Percentiles rank a stretch among this genome's conserved stretches.
Evolutionary conservation across 2,329 filamentous ascomycete species (phyloP).

Genomic region (Lecanosticta acicola): DNA sequence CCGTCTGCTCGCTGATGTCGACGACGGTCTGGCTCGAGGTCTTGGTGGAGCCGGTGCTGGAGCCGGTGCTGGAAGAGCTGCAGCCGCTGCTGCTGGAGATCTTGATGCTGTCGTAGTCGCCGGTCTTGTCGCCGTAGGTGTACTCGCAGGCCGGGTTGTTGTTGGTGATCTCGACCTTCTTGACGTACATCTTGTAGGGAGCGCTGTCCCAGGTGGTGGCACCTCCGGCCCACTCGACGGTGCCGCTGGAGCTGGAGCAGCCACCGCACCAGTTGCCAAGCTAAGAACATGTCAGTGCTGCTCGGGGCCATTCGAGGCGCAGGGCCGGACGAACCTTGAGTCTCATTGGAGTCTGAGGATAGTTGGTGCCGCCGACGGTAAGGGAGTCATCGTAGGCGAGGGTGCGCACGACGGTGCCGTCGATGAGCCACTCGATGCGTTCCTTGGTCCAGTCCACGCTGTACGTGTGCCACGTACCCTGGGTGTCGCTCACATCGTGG

Average conservation of each 20-base stretch:
- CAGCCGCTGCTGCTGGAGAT: constrained; percentile 32
- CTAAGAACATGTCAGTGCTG: constrained; percentile 1
- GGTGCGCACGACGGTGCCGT: constrained; percentile 62
- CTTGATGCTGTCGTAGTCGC: constrained; percentile 46
- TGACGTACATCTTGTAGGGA: constrained; percentile 50
- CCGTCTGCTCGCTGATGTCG: constrained; percentile 17
- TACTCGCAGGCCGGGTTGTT: constrained; percentile 49
- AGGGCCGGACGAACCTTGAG: constrained; percentile 52
- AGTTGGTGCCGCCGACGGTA: constrained; percentile 59
- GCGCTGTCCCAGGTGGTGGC: constrained; percentile 42
- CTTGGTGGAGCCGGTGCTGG: constrained; percentile 7
- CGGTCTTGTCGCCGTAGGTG: constrained; percentile 46
- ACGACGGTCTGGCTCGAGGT: constrained; percentile 25
- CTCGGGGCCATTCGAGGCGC: constrained; percentile 63
- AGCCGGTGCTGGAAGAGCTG: constrained; percentile 26
- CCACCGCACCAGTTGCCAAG: constrained; percentile 38
- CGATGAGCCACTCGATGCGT: constrained; percentile 62
- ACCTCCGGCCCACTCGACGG: constrained; percentile 58
- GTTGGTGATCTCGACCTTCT: constrained; percentile 48
- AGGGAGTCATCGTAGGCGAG: constrained; percentile 60
- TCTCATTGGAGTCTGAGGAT: constrained; percentile 72
- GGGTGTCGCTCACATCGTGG: constrained; percentile 53
- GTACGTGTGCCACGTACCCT: constrained; percentile 61
- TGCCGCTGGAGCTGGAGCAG: background rate
- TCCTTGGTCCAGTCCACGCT: constrained; percentile 68